Evolutionary conservation across 163 green algal species (phyloP).

Genomic region (Chlamydomonas reinhardtii): DNA sequence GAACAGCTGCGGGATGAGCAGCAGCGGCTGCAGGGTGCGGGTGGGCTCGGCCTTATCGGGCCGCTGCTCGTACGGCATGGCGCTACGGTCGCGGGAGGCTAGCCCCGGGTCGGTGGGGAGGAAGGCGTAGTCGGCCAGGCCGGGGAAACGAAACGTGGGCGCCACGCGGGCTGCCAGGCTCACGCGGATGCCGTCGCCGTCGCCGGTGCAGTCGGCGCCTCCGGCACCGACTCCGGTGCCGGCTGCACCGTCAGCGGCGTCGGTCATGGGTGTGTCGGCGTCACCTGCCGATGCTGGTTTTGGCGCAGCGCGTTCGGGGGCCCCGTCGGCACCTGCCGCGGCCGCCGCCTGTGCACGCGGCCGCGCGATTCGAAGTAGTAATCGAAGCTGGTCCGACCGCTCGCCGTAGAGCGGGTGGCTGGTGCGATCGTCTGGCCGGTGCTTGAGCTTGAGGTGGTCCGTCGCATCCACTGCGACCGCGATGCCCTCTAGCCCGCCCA

Average conservation of each 20-base stretch:
- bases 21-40: conserved; percentile 55
- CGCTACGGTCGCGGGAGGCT: neutral
- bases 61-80: conserved; percentile 42
- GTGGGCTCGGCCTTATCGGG: conserved; percentile 60
- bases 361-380: conserved; percentile 68
- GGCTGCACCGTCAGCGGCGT: too few species aligned
- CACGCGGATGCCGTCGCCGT: conserved; percentile 1
- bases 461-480: conserved; percentile 7
- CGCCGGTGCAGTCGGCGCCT: neutral
- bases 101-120: conserved; percentile 51
- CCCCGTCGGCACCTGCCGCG: too few species aligned
- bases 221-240: neutral
- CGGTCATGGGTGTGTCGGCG: too few species aligned
- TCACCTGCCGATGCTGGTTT: too few species aligned
- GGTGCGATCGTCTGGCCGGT: conserved; percentile 63
- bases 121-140: conserved; percentile 76
- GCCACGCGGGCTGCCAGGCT: conserved; percentile 43
- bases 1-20: conserved; percentile 71
- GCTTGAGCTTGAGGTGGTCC: conserved; percentile 58
- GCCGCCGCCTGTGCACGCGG: neutral
- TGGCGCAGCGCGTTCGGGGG: too few species aligned
- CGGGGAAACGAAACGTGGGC: conserved; percentile 61
- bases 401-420: conserved; percentile 71
- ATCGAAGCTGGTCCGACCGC: conserved; percentile 7
- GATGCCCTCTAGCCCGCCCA: conserved; percentile 56